A percentile compares a stretch with the other conserved stretches of the same genome.
Evolutionary conservation across 2,329 filamentous ascomycete genomes (phyloP).

Genomic region (Ophiostoma himal-ulmi): DNA sequence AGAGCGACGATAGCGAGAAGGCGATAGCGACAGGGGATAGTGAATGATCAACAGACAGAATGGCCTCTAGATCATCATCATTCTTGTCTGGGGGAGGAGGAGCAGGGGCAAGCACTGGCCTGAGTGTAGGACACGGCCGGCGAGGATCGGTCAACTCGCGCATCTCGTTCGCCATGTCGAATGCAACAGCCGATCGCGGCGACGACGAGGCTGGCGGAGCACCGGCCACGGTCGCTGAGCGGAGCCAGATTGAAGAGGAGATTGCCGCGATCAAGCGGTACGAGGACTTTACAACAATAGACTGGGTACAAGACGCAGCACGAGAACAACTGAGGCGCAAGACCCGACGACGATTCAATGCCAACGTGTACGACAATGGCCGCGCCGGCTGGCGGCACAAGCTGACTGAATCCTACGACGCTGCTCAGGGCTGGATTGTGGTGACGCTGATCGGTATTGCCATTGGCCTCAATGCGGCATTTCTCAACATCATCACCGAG

Average conservation of each 20-base stretch:
- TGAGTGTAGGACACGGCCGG: not conserved
- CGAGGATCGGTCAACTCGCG: constrained; percentile 6
- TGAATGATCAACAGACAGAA: not conserved
- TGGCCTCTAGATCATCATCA: constrained; percentile 7
- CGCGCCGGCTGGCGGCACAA: constrained; percentile 72
- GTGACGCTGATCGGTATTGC: constrained; percentile 88
- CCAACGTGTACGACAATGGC: constrained; percentile 63
- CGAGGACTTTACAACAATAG: constrained; percentile 97
- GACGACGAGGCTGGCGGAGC: constrained; percentile 47
- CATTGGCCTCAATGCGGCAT: constrained; percentile 87
- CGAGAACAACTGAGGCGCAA: constrained; percentile 81
- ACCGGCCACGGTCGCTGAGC: constrained; percentile 43
- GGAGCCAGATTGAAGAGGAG: constrained; percentile 72
- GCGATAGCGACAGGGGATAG: not conserved
- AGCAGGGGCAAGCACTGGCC: not conserved
- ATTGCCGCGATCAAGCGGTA: constrained; percentile 98
- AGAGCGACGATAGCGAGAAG: not conserved
- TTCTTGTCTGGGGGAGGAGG: not conserved
- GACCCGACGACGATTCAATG: constrained; percentile 64
- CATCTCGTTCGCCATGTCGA: constrained; percentile 48
- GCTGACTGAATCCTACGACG: constrained; percentile 83
- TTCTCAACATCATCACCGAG: constrained; percentile 92
- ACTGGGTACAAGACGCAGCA: constrained; percentile 97
- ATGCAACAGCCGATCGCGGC: constrained; percentile 39
- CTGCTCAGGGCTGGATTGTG: constrained; percentile 96